Base-by-base conservation (phyloP, 805 yeast genomes). In the Pichia phayaonensis region DNA sequence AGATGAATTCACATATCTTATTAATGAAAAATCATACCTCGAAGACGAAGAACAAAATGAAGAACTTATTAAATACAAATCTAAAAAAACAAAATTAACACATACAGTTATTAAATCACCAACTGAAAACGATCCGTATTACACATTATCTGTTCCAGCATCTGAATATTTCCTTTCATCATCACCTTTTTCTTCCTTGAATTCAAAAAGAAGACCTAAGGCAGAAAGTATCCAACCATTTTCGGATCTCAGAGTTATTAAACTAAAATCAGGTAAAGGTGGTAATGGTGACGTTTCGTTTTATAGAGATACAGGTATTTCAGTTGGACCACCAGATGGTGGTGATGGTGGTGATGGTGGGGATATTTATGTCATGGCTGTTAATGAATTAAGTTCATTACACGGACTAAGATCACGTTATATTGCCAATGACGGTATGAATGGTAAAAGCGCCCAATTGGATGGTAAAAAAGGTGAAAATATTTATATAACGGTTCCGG, bases 321-420 rank as follows among this genome's bases (percentile, higher is more conserved):
- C 96, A 0, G 75, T 76, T 20, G 99, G 99, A 0, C 98, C 99
- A 0, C 96, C 99, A 0, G 95, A 90, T 66, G 99, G 99, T n/a
- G 99, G 99, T 11, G 97, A 94, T 68, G 99, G 99, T 29, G 99
- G 98, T 5, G 71, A 74, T 54, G 99, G 99, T 22, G 99, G 99
- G 2, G 75, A 83, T 48, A 76, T 94, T 2, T 92, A 84, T 62
- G 79, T 94, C 2, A 87, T 84, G 62, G 96, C 95, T 3, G 81
- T 83, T 1, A 79, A 79, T 46, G 86, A 86, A 22, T 59, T 86
- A 42, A 77, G 81, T 38, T 83, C 94, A 4, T 66, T 94, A 52
- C 89, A 88, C 58, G 80, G 81, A 53, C 60, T 92, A 27, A 77
- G 77, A 53, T 76, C 84, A 38, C 75, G 76, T 16, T 89, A 90